phyloP scores from a whole-genome alignment of 306 rosid genomes.

The Lagenaria siceraria region DNA sequence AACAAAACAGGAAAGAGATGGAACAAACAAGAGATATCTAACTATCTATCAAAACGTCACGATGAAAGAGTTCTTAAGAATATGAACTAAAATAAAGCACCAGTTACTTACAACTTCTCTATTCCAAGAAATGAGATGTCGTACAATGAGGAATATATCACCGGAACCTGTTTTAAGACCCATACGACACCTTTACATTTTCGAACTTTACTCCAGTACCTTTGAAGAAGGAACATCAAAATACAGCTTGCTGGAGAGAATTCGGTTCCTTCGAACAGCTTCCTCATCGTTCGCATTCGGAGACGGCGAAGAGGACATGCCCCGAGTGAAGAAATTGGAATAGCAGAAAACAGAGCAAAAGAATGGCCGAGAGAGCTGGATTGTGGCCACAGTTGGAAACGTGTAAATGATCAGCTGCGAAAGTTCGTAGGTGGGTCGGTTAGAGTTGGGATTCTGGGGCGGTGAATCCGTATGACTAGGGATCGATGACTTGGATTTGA shows the following conservation, averaged over 20 bases:
- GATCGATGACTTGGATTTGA: neutral
- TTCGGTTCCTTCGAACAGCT: conserved; percentile 34
- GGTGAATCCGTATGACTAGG: neutral
- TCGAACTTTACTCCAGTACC: conserved; percentile 19
- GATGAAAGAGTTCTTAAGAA: neutral
- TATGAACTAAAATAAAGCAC: neutral
- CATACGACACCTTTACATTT: too few relatives aligned
- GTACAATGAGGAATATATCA: conserved; percentile 61
- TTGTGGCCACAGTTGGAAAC: conserved; percentile 5
- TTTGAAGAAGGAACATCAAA: conserved; percentile 54
- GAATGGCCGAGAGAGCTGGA: conserved; percentile 5
- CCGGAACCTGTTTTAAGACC: conserved; percentile 90
- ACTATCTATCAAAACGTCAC: neutral
- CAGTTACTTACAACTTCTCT: conserved; percentile 63
- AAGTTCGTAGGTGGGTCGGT: neutral
- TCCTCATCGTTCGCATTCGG: conserved; percentile 18
- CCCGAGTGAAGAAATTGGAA: neutral
- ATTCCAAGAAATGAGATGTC: conserved; percentile 74
- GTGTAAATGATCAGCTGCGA: neutral
- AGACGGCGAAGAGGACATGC: conserved; percentile 46
- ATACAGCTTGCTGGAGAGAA: conserved; percentile 77
- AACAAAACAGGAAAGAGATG: neutral
- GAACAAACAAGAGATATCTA: neutral
- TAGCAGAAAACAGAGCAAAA: neutral
- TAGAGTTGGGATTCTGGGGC: neutral